These are phyloP conservation scores for Crucihimalaya himalaica DNA, from an alignment of 345 rosid genomes.

Conservation along the genomic window DNA sequence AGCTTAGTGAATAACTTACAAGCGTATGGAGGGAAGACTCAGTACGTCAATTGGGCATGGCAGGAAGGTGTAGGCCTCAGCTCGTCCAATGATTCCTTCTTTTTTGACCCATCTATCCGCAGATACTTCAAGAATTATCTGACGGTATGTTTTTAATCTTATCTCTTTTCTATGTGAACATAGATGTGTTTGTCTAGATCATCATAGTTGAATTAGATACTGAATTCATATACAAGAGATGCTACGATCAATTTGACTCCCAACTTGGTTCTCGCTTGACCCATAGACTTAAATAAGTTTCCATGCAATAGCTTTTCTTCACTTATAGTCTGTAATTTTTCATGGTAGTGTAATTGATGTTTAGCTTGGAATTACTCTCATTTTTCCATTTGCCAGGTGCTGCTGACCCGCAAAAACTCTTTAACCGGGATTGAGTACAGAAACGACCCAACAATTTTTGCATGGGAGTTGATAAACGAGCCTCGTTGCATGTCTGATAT, in stretches of 20 bases:
- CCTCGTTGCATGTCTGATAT: slow-evolving; percentile 92
- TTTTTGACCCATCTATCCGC: slow-evolving; percentile 90
- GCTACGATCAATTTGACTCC: not conserved
- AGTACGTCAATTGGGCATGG: slow-evolving; percentile 98
- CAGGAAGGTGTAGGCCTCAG: slow-evolving; percentile 92
- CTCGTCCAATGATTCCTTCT: slow-evolving; percentile 95
- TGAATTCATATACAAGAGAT: not conserved
- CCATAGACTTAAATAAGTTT: not conserved
- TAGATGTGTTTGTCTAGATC: not conserved
- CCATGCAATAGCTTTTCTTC: not conserved
- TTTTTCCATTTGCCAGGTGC: slow-evolving; percentile 50
- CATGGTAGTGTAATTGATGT: not conserved
- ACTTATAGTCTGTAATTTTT: not conserved
- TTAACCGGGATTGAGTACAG: slow-evolving; percentile 83
- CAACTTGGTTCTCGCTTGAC: not conserved
- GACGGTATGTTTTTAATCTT: slow-evolving; percentile 44
- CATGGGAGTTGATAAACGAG: slow-evolving; percentile 94
- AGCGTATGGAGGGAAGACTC: slow-evolving; percentile 93
- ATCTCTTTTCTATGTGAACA: not conserved
- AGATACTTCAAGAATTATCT: slow-evolving; percentile 79
- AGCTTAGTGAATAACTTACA: slow-evolving; percentile 86
- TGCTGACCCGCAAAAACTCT: slow-evolving; percentile 85
- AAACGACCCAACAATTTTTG: slow-evolving; percentile 90
- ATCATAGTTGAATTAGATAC: not conserved
- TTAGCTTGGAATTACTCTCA: slow-evolving; percentile 2